A percentile compares a stretch with the other conserved stretches of the same genome.
Conservation (phyloP, 2,329 filamentous ascomycete species). For the Fusarium setosum region DNA sequence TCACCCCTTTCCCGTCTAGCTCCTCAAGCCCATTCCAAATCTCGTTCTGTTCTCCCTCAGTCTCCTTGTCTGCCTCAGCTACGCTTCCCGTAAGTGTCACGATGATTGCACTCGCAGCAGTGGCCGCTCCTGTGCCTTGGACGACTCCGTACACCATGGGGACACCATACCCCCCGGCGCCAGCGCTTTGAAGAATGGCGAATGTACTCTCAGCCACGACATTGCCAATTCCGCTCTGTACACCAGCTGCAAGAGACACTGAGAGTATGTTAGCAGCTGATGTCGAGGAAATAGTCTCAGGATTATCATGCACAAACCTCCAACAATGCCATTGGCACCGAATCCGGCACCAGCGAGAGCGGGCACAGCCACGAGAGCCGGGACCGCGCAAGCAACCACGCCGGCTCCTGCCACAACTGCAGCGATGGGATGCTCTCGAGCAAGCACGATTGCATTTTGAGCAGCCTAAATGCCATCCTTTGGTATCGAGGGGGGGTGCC, state of each 20-base stretch:
- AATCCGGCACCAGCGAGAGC: conserved; percentile 29
- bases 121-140: conserved; percentile 2
- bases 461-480: background rate
- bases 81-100: too few relatives aligned
- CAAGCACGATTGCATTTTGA: background rate
- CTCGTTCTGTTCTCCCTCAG: too few relatives aligned
- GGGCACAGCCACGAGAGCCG: conserved; percentile 20
- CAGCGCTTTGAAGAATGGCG: conserved; percentile 48
- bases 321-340: conserved; percentile 26
- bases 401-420: conserved; percentile 8
- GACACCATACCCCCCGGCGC: conserved; percentile 41
- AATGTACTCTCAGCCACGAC: conserved; percentile 40
- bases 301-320: conserved; percentile 21
- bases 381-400: conserved; percentile 12
- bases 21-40: too few relatives aligned
- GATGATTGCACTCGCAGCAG: too few relatives aligned
- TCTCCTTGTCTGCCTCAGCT: too few relatives aligned
- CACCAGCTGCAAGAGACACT: conserved; percentile 41
- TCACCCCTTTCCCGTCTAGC: too few relatives aligned
- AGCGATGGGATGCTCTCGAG: background rate
- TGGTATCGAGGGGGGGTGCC: background rate
- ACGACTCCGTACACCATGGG: conserved; percentile 31
- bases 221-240: conserved; percentile 45
- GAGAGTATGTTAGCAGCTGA: background rate
- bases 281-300: background rate